These are phyloP conservation scores for Oleoguttula mirabilis DNA, from an alignment of 495 filamentous ascomycete species.

Conservation along the genomic window DNA sequence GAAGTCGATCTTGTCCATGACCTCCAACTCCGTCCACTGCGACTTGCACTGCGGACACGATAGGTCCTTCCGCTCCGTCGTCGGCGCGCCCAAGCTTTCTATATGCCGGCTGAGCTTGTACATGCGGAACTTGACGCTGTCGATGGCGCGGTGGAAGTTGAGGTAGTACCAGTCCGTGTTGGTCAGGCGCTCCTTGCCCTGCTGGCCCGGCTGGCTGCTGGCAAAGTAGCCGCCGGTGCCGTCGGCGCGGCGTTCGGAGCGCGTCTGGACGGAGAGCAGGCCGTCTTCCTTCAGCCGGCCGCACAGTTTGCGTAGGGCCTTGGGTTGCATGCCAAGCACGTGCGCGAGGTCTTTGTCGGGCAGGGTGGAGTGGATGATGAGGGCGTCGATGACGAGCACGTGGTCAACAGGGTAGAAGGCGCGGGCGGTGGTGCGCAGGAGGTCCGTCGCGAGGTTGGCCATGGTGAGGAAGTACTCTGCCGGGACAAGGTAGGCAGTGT, in stretches of 20 bases:
- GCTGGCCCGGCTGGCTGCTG: neutral
- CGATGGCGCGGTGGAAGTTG: slow-evolving; percentile 84
- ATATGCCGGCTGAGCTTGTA: slow-evolving; percentile 73
- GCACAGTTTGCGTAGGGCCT: slow-evolving; percentile 79
- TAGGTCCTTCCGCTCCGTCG: slow-evolving; percentile 80
- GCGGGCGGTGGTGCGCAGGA: slow-evolving; percentile 78
- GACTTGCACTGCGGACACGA: slow-evolving; percentile 66
- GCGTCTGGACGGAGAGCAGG: slow-evolving; percentile 61
- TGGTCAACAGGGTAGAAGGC: slow-evolving; percentile 87
- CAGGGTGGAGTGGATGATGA: slow-evolving; percentile 79
- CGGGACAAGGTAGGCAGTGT: too few relatives aligned
- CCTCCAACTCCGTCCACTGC: slow-evolving; percentile 78
- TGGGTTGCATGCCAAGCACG: slow-evolving; percentile 62
- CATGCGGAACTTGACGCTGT: slow-evolving; percentile 91
- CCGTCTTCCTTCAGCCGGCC: slow-evolving; percentile 73
- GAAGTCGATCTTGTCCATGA: slow-evolving; percentile 55
- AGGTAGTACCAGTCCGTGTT: slow-evolving; percentile 80
- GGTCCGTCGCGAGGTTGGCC: slow-evolving; percentile 70
- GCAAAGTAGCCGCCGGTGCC: slow-evolving; percentile 9
- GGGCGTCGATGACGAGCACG: slow-evolving; percentile 80
- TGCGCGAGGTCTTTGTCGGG: slow-evolving; percentile 79
- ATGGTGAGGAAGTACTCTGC: too few relatives aligned
- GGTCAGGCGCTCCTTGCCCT: slow-evolving; percentile 13
- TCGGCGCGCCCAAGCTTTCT: slow-evolving; percentile 64
- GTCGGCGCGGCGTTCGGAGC: slow-evolving; percentile 13